Conservation (phyloP, 306 rosid genomes). For the Acacia crassicarpa region DNA sequence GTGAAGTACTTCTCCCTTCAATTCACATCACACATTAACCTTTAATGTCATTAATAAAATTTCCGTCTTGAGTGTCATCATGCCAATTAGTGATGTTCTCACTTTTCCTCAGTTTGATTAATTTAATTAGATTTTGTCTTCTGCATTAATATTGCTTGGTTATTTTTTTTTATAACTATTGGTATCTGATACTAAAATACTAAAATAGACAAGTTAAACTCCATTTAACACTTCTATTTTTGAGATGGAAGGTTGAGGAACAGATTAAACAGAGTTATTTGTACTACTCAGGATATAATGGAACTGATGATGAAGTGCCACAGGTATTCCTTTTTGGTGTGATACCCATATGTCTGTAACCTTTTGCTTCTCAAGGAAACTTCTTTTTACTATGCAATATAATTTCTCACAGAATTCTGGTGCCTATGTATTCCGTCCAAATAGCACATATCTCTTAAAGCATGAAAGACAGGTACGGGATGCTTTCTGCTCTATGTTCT, state of each 20-base stretch:
- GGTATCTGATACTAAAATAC: not conserved
- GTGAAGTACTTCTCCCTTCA: slow-evolving; percentile 29
- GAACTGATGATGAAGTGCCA: slow-evolving; percentile 42
- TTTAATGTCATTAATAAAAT: not conserved
- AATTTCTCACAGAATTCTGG: slow-evolving; percentile 51
- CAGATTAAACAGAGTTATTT: slow-evolving; percentile 46
- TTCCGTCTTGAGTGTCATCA: not conserved
- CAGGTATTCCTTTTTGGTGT: slow-evolving; percentile 37
- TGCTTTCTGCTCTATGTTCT: slow-evolving; percentile 22
- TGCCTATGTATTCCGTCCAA: slow-evolving; percentile 63
- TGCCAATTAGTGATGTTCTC: slow-evolving; percentile 22
- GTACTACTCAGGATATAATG: slow-evolving; percentile 54
- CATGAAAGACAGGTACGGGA: slow-evolving; percentile 43
- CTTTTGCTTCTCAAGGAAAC: slow-evolving; percentile 11
- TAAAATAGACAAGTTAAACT: slow-evolving; percentile 12
- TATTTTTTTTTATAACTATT: not conserved
- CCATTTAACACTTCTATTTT: slow-evolving; percentile 27
- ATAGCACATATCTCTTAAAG: slow-evolving; percentile 43
- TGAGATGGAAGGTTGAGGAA: slow-evolving; percentile 51
- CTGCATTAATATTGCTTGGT: slow-evolving; percentile 1
- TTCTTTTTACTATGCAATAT: slow-evolving; percentile 20
- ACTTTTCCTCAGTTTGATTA: slow-evolving; percentile 22
- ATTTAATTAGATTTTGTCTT: slow-evolving; percentile 20
- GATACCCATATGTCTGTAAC: slow-evolving; percentile 26
- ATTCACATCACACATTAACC: slow-evolving; percentile 23